Percentiles rank a stretch among this genome's conserved stretches.
Conservation (phyloP, 2,329 filamentous ascomycete species). For the Sporothrix pseudoabietina region DNA sequence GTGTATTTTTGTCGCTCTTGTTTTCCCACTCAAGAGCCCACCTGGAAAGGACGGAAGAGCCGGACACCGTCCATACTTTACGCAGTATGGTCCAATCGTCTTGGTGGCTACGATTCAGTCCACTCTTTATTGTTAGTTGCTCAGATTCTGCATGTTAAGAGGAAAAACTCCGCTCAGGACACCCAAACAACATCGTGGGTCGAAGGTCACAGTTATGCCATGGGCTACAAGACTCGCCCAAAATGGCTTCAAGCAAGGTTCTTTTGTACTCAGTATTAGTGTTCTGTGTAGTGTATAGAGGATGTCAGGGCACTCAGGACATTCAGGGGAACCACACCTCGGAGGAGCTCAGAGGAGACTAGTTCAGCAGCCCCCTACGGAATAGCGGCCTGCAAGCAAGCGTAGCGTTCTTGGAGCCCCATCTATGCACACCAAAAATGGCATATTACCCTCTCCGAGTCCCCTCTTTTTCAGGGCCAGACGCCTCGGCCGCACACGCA, state of each 20-base stretch:
- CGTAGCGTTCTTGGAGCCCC: not conserved
- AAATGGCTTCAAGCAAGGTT: conserved; percentile 6
- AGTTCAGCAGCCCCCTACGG: not conserved
- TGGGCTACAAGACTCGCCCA: not conserved
- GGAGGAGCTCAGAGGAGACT: not conserved
- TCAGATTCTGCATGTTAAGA: not conserved
- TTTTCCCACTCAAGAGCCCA: not conserved
- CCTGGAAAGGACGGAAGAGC: not conserved
- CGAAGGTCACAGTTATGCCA: not conserved
- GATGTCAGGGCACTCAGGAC: not conserved
- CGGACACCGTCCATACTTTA: not conserved
- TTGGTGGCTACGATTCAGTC: not conserved
- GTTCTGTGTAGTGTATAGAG: not conserved
- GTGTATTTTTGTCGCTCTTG: not conserved
- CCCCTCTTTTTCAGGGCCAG: no score
- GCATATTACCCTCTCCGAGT: not conserved
- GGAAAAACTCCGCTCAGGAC: not conserved
- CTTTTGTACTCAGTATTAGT: not conserved
- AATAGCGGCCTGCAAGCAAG: not conserved
- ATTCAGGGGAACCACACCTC: not conserved
- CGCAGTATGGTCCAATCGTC: not conserved
- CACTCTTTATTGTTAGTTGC: not conserved
- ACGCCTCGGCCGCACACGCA: not conserved
- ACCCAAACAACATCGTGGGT: not conserved
- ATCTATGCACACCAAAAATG: not conserved